These are phyloP conservation scores for Rostrohypoxylon terebratum DNA, from an alignment of 495 filamentous ascomycete species.

Conservation along the genomic window DNA sequence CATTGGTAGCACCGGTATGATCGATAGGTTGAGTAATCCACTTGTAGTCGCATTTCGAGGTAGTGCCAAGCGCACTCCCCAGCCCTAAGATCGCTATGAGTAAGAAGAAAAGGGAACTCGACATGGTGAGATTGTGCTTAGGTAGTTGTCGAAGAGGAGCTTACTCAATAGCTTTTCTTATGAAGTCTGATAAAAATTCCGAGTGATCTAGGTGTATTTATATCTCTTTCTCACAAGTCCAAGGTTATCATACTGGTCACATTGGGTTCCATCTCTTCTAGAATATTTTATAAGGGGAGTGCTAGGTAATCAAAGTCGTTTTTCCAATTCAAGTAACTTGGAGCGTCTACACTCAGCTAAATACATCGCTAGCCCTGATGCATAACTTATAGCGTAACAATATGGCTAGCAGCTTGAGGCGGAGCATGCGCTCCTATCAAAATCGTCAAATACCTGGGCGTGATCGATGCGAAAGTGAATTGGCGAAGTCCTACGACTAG, in stretches of 20 bases:
- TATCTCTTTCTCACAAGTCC: neutral
- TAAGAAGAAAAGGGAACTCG: neutral
- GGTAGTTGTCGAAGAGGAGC: neutral
- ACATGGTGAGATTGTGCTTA: neutral
- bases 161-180: too few species aligned
- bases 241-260: too few species aligned
- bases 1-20: slow-evolving; percentile 13
- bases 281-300: neutral
- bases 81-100: neutral
- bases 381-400: neutral
- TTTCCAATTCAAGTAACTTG: slow-evolving; percentile 4
- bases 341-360: neutral
- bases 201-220: neutral
- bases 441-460: neutral
- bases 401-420: neutral
- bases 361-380: too few species aligned
- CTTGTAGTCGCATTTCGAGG: slow-evolving; percentile 19
- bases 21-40: slow-evolving; percentile 21
- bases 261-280: too few species aligned
- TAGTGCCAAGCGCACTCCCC: neutral
- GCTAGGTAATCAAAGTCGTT: neutral
- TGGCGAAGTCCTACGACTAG: neutral
- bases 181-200: neutral
- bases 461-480: neutral
- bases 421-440: neutral